Base-by-base conservation (phyloP, 1,284 basidiomycete species). In the Puccinia polysora region DNA sequence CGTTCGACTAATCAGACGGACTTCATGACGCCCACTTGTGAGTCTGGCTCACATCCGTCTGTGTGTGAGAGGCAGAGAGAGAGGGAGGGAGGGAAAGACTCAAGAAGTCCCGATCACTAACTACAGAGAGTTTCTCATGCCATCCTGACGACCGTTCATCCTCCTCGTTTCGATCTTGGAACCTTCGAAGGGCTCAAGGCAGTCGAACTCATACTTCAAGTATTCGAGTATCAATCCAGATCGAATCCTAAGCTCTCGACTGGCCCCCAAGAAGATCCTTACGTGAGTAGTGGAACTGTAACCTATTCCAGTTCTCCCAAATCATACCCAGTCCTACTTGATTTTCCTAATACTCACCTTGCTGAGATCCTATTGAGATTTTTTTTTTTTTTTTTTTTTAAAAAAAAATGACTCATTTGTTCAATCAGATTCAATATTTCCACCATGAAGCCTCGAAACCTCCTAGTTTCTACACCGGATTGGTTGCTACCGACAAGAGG, bases 1-100 rank as follows among this genome's bases (percentile, higher is more conserved):
- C 32, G 15, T 7, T n/a, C 20, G 2, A 40, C 58, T 18, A 45
- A 45, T 14, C 14, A 60, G 32, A 40, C 40, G 2, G 30, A 20
- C 15, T 60, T 60, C 23, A 23, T 60, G 8, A 60, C 8, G 7
- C 58, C 58, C 4, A 60, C 36, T 10, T 60, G 58, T 58, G n/a
- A 58, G 55, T 38, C 52, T 55, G 45, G 4, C 23, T 5, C 5
- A 4, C 4, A n/a, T n/a, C n/a, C n/a, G n/a, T n/a, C n/a, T n/a
- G n/a, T n/a, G n/a, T n/a, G n/a, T n/a, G n/a, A n/a, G n/a, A n/a
- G n/a, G n/a, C n/a, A n/a, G n/a, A n/a, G n/a, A n/a, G n/a, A n/a
- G n/a, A n/a, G n/a, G n/a, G n/a, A n/a, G n/a, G n/a, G n/a, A n/a
- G n/a, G n/a, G n/a, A n/a, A n/a, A n/a, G n/a, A n/a, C n/a, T n/a